phyloP scores from a whole-genome alignment of 2,329 filamentous ascomycete species.

The Aspergillus sp. region DNA sequence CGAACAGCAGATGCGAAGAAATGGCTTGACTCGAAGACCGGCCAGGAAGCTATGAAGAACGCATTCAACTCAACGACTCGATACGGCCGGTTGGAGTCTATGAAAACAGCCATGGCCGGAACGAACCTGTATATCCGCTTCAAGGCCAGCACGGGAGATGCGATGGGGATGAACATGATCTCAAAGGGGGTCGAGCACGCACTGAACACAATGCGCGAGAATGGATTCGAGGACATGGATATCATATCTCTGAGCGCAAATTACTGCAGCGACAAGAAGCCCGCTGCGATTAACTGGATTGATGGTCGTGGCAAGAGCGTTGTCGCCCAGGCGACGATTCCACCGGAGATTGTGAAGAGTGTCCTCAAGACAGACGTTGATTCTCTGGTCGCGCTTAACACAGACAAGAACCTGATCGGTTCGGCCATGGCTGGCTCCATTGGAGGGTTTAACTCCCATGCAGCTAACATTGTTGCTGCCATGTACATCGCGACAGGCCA shows the following conservation, averaged over 20 bases:
- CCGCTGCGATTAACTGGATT: constrained; percentile 97
- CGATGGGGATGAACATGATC: constrained; percentile 99
- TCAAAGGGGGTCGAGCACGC: constrained; percentile 98
- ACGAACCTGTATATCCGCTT: constrained; percentile 97
- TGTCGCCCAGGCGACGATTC: constrained; percentile 95
- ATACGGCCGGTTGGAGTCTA: constrained; percentile 82
- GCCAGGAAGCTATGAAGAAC: constrained; percentile 77
- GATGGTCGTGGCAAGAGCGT: constrained; percentile 96
- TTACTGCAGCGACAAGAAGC: constrained; percentile 98
- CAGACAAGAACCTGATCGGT: constrained; percentile 92
- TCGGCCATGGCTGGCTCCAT: constrained; percentile 95
- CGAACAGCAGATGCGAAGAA: constrained; percentile 90
- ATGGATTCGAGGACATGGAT: constrained; percentile 94
- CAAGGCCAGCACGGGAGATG: constrained; percentile 97
- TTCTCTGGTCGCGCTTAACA: constrained; percentile 87
- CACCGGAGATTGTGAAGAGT: constrained; percentile 76
- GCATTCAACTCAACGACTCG: constrained; percentile 97
- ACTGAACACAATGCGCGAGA: constrained; percentile 78
- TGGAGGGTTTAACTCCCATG: constrained; percentile 97
- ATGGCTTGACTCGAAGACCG: constrained; percentile 90
- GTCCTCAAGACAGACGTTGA: constrained; percentile 94
- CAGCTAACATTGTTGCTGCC: constrained; percentile 94
- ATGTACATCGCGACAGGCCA: constrained; percentile 95
- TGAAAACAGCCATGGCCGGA: constrained; percentile 91
- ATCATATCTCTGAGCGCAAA: constrained; percentile 95